Evolutionary conservation across 75 land plant genomes (phyloP).

Genomic region (Larix kaempferi): DNA sequence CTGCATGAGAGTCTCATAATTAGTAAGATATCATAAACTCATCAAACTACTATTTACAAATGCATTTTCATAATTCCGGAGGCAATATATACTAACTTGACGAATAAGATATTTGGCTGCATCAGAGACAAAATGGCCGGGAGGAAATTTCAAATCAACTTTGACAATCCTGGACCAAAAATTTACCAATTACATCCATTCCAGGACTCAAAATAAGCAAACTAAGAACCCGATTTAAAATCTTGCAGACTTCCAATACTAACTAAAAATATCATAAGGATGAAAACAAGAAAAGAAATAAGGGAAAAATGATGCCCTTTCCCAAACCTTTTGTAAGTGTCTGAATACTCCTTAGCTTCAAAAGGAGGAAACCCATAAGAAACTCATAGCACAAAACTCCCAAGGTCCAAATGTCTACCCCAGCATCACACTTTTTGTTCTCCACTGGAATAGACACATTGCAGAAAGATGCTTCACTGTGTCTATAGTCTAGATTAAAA

Average conservation of each 20-base stretch:
- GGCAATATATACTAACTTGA: slow-evolving; percentile 13
- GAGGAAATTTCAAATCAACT: slow-evolving; percentile 42
- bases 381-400: slow-evolving; percentile 80
- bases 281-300: background rate
- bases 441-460: slow-evolving; percentile 26
- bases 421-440: slow-evolving; percentile 59
- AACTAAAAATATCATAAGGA: background rate
- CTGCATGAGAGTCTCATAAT: background rate
- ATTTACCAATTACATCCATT: background rate
- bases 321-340: slow-evolving; percentile 61
- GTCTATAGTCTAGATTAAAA: background rate
- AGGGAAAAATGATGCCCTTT: background rate
- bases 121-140: slow-evolving; percentile 19
- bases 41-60: slow-evolving; percentile 33
- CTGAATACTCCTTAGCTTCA: slow-evolving; percentile 52
- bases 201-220: background rate
- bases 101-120: slow-evolving; percentile 41
- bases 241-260: too few relatives aligned
- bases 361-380: slow-evolving; percentile 79
- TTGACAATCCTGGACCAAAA: slow-evolving; percentile 26
- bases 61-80: slow-evolving; percentile 73
- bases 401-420: slow-evolving; percentile 80
- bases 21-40: background rate
- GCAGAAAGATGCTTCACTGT: background rate
- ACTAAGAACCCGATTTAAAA: background rate